phyloP scores from a whole-genome alignment of 2,329 filamentous ascomycete genomes.

The Fusarium lyarnte region DNA sequence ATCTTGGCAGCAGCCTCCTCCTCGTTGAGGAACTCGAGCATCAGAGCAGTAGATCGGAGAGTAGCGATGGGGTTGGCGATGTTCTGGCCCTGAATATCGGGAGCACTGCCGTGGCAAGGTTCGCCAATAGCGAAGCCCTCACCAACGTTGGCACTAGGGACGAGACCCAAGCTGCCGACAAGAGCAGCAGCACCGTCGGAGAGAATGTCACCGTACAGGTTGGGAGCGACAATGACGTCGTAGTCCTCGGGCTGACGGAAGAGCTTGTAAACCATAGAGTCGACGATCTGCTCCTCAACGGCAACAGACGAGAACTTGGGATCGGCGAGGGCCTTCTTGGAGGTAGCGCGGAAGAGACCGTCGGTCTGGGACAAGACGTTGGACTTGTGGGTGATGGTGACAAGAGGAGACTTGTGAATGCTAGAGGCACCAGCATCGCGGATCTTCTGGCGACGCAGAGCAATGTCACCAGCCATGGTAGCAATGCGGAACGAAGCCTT shows the following conservation, averaged over 20 bases:
- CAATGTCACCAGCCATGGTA: conserved; percentile 94
- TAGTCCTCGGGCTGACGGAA: conserved; percentile 95
- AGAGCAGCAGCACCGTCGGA: conserved; percentile 95
- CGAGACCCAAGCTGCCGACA: conserved; percentile 89
- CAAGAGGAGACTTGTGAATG: conserved; percentile 76
- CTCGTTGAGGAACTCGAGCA: conserved; percentile 95
- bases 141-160: conserved; percentile 94
- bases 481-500: conserved; percentile 87
- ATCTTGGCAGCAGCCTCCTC: conserved; percentile 88
- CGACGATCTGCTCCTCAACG: conserved; percentile 97
- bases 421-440: conserved; percentile 66
- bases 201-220: conserved; percentile 96
- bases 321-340: conserved; percentile 75
- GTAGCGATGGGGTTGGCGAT: conserved; percentile 98
- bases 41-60: conserved; percentile 86
- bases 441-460: conserved; percentile 83
- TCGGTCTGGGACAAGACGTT: conserved; percentile 98
- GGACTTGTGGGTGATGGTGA: conserved; percentile 98
- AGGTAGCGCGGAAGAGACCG: conserved; percentile 88
- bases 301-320: conserved; percentile 70
- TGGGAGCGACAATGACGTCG: conserved; percentile 97
- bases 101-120: conserved; percentile 95
- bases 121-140: conserved; percentile 96
- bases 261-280: conserved; percentile 99
- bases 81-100: conserved; percentile 91